These are phyloP conservation scores for Hyphopichia pseudoburtonii DNA, from an alignment of 1,139 yeast species.

Conservation along the genomic window DNA sequence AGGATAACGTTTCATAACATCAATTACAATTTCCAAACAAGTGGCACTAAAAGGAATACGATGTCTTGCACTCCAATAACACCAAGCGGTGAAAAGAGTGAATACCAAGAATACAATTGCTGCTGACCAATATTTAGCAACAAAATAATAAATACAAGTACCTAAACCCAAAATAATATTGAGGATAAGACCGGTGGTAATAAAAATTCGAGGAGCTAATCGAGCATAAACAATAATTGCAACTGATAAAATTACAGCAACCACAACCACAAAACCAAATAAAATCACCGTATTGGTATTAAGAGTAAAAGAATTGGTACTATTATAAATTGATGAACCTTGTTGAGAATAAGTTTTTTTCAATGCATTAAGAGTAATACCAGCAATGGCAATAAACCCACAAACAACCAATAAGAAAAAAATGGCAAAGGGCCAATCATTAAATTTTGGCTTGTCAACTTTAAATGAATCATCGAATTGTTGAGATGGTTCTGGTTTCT, in stretches of 20 bases:
- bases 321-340: conserved; percentile 67
- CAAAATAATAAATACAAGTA: conserved; percentile 71
- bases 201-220: conserved; percentile 64
- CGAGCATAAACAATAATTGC: conserved; percentile 62
- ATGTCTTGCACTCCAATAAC: conserved; percentile 71
- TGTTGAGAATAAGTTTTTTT: conserved; percentile 50
- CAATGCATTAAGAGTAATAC: conserved; percentile 66
- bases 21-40: conserved; percentile 69
- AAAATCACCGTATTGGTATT: conserved; percentile 74
- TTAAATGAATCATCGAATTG: conserved; percentile 67
- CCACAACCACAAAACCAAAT: conserved; percentile 63
- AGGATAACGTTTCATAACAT: conserved; percentile 71
- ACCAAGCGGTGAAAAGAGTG: conserved; percentile 62
- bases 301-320: conserved; percentile 55
- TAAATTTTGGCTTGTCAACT: conserved; percentile 61
- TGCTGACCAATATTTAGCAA: conserved; percentile 66
- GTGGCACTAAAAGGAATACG: conserved; percentile 76
- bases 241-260: conserved; percentile 60
- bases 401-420: conserved; percentile 60
- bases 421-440: conserved; percentile 72
- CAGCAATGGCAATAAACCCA: conserved; percentile 75
- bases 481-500: conserved; percentile 34
- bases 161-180: conserved; percentile 73
- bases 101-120: conserved; percentile 73
- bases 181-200: conserved; percentile 65